phyloP scores from a whole-genome alignment of 2,329 filamentous ascomycete genomes.

The Trichoderma aggressivum region DNA sequence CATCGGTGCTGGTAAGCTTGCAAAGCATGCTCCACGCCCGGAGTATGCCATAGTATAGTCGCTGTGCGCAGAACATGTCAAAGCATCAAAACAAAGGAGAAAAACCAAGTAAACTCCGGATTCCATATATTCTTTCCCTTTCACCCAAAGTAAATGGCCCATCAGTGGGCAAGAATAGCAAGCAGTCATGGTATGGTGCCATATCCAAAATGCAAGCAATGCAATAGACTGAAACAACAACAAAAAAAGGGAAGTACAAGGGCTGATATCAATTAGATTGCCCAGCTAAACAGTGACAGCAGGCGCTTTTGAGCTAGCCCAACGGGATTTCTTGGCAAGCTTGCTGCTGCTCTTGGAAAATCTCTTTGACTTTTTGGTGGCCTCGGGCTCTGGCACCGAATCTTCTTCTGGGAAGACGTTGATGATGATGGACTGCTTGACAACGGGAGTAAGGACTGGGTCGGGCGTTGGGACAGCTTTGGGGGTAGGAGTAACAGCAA shows the following conservation, averaged over 20 bases:
- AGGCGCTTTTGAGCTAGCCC: conserved; percentile 23
- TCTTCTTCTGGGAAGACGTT: conserved; percentile 27
- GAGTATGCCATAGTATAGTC: not conserved
- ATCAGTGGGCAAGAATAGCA: not conserved
- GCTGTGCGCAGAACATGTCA: not conserved
- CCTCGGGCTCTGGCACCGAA: conserved; percentile 20
- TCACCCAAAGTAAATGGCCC: not conserved
- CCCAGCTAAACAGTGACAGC: conserved; percentile 20
- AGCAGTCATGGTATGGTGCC: not conserved
- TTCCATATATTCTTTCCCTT: not conserved
- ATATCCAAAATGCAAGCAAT: not conserved
- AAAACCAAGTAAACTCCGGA: not conserved
- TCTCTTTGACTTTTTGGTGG: conserved; percentile 26
- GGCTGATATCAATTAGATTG: not conserved
- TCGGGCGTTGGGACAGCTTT: not conserved
- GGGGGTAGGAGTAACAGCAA: not conserved
- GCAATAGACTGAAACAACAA: not conserved
- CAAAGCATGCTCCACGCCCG: not conserved
- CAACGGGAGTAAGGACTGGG: conserved; percentile 2
- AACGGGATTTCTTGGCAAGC: conserved; percentile 27
- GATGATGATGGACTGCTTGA: conserved; percentile 19
- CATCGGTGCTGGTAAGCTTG: not conserved
- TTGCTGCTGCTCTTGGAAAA: conserved; percentile 32
- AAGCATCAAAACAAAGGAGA: not conserved
- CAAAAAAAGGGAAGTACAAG: not conserved